These are phyloP conservation scores for Cucumis cinereus DNA, from an alignment of 306 rosid species.

Conservation along the genomic window DNA sequence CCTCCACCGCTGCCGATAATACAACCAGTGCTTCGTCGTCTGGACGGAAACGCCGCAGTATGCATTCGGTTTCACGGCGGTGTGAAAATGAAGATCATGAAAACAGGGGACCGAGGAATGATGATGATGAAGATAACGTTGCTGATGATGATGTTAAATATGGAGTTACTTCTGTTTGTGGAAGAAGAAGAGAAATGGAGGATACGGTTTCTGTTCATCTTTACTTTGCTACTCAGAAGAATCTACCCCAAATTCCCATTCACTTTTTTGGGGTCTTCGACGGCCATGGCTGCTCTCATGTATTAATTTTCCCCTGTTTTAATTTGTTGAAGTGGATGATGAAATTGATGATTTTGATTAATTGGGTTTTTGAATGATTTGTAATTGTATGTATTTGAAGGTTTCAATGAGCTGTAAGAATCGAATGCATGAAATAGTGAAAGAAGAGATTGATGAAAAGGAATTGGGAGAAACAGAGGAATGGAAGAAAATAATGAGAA, in stretches of 20 bases:
- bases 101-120: background rate
- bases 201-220: constrained; percentile 60
- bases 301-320: background rate
- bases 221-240: constrained; percentile 1
- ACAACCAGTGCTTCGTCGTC: too few species aligned
- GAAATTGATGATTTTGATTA: too few species aligned
- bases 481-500: constrained; percentile 34
- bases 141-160: constrained; percentile 14
- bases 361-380: too few species aligned
- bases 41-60: constrained; percentile 36
- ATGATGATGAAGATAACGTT: background rate
- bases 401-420: constrained; percentile 36
- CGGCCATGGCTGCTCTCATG: constrained; percentile 99
- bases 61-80: constrained; percentile 13
- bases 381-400: background rate
- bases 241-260: background rate
- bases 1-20: background rate
- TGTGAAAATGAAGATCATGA: constrained; percentile 1
- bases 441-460: constrained; percentile 21
- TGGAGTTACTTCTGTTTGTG: constrained; percentile 76
- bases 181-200: constrained; percentile 88
- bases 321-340: too few species aligned
- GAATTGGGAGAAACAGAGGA: background rate
- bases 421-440: constrained; percentile 31
- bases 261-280: constrained; percentile 87